Base-by-base conservation (phyloP, 2,329 filamentous ascomycete genomes). In the Phaeosphaeriaceae sp. region DNA sequence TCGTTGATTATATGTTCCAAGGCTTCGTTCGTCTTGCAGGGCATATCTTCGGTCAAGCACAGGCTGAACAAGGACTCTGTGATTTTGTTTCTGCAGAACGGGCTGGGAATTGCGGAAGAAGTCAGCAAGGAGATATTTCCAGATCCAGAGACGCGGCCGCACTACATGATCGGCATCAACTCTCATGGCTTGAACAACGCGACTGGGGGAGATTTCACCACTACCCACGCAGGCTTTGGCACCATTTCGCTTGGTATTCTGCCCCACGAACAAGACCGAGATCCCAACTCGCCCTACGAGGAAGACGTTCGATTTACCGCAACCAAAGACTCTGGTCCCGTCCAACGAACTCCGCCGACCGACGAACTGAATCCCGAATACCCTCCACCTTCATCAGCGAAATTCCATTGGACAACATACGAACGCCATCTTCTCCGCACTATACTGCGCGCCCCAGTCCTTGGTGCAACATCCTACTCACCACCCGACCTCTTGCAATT, bases 1-100 rank as follows among this genome's bases (percentile, higher is more conserved):
- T 91, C 92, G 70, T 84, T 97, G 44, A 87, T 98, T 62, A 80
- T 97, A 22, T 85, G 91, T 2, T 91, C 89, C 27, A 97, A 97
- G 77, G 86, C 92, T 0, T 80, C 86, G 2, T 79, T 86, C 40
- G 91, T 91, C 0, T 75, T 91, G n/a, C 79, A 84, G 1, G 89
- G 91, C 42, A 77, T 97, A 15, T 80, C 85, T 7, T 78, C 85
- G 1, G 86, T 96, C 52, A 83, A 88, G 2, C 84, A 87, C 61
- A 86, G 91, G 10, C 79, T 96, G n/a, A 83, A 85, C 45, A 80
- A 84, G 2, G 80, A 87, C 25, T 92, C 90, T 1, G 91, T 91
- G 0, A 84, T 97, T 7, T 87, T 91, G 58, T 85, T 96, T 54
- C 76, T 96, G 55, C 90, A 92, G 56, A 91, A 94, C 61, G 92